phyloP scores from a whole-genome alignment of 148 eudicot genomes.

The Rhododendron kiyosumense region DNA sequence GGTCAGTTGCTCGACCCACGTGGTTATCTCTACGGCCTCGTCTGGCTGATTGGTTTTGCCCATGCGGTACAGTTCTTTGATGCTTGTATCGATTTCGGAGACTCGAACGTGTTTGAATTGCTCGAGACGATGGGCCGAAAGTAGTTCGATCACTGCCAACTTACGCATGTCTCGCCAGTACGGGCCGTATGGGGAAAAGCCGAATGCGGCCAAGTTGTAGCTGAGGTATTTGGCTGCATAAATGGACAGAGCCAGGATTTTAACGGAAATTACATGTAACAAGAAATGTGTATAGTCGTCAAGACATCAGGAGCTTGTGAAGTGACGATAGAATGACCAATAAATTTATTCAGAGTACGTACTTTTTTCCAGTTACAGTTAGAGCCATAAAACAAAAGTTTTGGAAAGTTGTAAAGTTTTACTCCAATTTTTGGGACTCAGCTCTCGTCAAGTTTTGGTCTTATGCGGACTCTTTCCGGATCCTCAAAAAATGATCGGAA shows the following conservation, averaged over 20 bases:
- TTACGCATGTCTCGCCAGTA: conserved; percentile 7
- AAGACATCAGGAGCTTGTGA: too few relatives aligned
- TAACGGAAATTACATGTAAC: too few relatives aligned
- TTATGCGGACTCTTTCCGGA: too few relatives aligned
- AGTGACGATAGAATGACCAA: too few relatives aligned
- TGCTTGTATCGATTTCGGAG: background rate
- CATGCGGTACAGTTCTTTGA: background rate
- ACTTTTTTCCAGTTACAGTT: too few relatives aligned
- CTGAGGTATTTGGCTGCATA: background rate
- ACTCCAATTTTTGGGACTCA: too few relatives aligned
- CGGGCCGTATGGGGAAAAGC: background rate
- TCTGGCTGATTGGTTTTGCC: background rate
- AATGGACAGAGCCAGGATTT: background rate
- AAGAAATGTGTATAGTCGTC: too few relatives aligned
- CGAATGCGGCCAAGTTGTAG: background rate
- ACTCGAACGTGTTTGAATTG: background rate
- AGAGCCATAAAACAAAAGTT: too few relatives aligned
- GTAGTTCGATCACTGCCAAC: background rate
- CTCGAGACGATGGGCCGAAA: conserved; percentile 1
- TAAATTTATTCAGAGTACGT: too few relatives aligned
- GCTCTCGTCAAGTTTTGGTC: too few relatives aligned
- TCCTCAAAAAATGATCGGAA: too few relatives aligned
- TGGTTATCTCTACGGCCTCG: background rate
- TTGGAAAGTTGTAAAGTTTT: too few relatives aligned
- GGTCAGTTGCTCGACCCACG: background rate